Evolutionary conservation across 2,329 filamentous ascomycete species (phyloP), one percentile per base, ranked within the genome.

Genomic region (Penicillium italicum): DNA sequence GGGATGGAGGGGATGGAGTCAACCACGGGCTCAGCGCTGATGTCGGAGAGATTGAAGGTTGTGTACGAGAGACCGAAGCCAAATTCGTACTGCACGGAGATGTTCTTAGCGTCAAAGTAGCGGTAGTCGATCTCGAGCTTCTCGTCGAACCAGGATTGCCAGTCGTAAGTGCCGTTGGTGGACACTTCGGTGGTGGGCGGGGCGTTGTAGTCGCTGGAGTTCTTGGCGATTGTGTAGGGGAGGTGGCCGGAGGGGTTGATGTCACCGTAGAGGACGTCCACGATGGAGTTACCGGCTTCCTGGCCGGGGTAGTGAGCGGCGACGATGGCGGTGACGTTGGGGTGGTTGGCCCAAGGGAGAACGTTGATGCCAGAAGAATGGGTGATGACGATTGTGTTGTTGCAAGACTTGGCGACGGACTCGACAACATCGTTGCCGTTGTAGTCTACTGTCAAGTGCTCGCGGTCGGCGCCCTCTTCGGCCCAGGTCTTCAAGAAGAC

Each of bases 311-410:
- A 76, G 65, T 89, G 89, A 37, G 90, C 91, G 82, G 88, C 94
- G 3, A 96, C 72, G 50, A 96, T 91, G 41, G 90, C 91, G 0
- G 90, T 91, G 46, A 66, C 55, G 4, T 56, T 47, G 2, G 61
- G 61, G 54, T 65, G 61, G 50, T 53, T 60, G 31, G 62, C 45
- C 42, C 56, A 57, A 34, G 58, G 56, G 22, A 62, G 56, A 7
- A 95, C 73, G 1, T 91, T 87, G 34, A 60, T 55, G 0, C 91
- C 91, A 4, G 86, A 82, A 0, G 88, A 90, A 76, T 96, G 91
- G 49, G 96, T 86, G 53, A 96, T 83, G 18, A 96, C 89, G 57
- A 96, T 87, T 12, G 90, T 94, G 80, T 95, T 94, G 74, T 85
- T 83, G 78, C 86, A 90, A 51, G 83, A 67, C 6, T 84, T 79